Evolutionary conservation across 345 rosid species (phyloP).

Genomic region (Brassica napus): Da-Ae NC_063452.1:5638501-5639000

Average conservation of each 20-base stretch:
- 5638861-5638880: constrained; percentile 48
- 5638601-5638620: background rate
- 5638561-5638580: background rate
- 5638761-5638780: background rate
- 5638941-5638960: constrained; percentile 68
- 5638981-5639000: constrained; percentile 77
- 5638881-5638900: constrained; percentile 54
- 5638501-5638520: constrained; percentile 83
- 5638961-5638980: constrained; percentile 68
- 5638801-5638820: background rate
- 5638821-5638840: background rate
- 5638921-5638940: constrained; percentile 45
- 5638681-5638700: constrained; percentile 89
- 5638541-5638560: constrained; percentile 46
- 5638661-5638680: constrained; percentile 25
- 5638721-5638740: constrained; percentile 60
- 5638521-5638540: constrained; percentile 95
- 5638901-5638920: constrained; percentile 50
- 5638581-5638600: background rate
- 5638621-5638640: constrained; percentile 5
- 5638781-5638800: background rate
- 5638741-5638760: background rate
- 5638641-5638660: constrained; percentile 19
- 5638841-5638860: constrained; percentile 2
- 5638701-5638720: constrained; percentile 92